These are phyloP conservation scores for Smittium culicis DNA, from an alignment of 371 early-diverging fungal species.

Conservation along the genomic window DNA sequence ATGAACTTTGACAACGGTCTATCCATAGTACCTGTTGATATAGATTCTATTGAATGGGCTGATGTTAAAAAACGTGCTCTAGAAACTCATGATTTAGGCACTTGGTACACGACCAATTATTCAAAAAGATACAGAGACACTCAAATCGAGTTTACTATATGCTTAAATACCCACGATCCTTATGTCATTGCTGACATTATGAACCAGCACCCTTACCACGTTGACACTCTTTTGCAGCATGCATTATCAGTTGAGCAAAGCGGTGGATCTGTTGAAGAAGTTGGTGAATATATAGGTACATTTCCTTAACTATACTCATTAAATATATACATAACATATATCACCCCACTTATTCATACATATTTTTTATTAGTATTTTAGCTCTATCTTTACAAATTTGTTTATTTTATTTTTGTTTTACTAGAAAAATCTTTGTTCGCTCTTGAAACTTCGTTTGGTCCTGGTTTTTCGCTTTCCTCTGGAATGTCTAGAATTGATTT, in stretches of 20 bases:
- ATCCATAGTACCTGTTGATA: conserved; percentile 50
- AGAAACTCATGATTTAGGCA: conserved; percentile 25
- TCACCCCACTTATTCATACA: conserved; percentile 6
- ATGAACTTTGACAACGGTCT: conserved; percentile 45
- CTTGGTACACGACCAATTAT: conserved; percentile 51
- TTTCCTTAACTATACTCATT: conserved; percentile 6
- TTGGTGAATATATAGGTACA: conserved; percentile 48
- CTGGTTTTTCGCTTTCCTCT: conserved; percentile 52
- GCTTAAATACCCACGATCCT: conserved; percentile 61
- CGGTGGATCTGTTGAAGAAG: conserved; percentile 51
- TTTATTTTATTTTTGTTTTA: conserved; percentile 16
- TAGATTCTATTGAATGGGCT: conserved; percentile 24
- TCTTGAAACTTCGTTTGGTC: conserved; percentile 69
- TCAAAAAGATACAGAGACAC: conserved; percentile 51
- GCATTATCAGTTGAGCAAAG: conserved; percentile 72
- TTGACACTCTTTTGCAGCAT: conserved; percentile 66
- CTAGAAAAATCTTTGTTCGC: conserved; percentile 63
- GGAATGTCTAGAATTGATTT: conserved; percentile 58
- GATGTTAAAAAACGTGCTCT: conserved; percentile 6
- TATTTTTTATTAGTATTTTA: background rate
- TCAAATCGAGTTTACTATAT: conserved; percentile 54
- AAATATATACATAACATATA: conserved; percentile 7
- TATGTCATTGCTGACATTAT: conserved; percentile 52
- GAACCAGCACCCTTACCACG: conserved; percentile 67
- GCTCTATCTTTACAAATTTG: background rate